Percentiles rank a stretch among this genome's conserved stretches.
Conservation (phyloP, 2,329 filamentous ascomycete genomes). For the Penicillium brevicompactum region DNA sequence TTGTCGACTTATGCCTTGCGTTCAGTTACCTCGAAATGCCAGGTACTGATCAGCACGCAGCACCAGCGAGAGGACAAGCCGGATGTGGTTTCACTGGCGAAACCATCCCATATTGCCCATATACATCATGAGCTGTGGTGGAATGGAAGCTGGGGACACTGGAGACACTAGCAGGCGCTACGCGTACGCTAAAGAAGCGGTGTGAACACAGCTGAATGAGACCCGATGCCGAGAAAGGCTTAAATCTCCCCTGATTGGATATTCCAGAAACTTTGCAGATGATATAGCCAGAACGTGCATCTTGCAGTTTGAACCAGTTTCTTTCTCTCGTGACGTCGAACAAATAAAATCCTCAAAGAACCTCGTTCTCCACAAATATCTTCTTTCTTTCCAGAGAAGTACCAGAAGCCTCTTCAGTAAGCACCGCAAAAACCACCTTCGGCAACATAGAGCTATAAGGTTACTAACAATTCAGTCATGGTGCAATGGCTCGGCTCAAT, state of each 20-base stretch:
- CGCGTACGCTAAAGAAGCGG: neutral
- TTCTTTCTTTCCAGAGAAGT: neutral
- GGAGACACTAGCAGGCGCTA: neutral
- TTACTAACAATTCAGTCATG: slow-evolving; percentile 5
- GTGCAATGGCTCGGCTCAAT: slow-evolving; percentile 9
- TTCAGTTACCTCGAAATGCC: neutral
- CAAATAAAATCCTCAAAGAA: neutral
- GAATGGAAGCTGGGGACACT: neutral
- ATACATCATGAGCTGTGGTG: neutral
- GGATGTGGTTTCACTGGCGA: too few species aligned
- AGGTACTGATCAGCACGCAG: neutral
- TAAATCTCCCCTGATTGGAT: neutral
- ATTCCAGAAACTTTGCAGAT: neutral
- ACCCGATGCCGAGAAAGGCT: neutral
- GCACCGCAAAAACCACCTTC: neutral
- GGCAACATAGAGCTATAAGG: neutral
- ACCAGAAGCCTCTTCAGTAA: neutral
- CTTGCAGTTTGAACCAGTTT: neutral
- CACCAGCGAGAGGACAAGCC: too few species aligned
- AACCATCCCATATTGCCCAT: too few species aligned
- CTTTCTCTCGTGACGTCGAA: neutral
- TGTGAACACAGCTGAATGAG: neutral
- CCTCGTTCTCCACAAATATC: neutral
- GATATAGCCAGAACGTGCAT: neutral
- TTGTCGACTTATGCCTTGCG: neutral